A percentile compares a stretch with the other conserved stretches of the same genome.
phyloP scores from a whole-genome alignment of 176 grass and related monocot species.

The Miscanthus lutarioriparius region DNA sequence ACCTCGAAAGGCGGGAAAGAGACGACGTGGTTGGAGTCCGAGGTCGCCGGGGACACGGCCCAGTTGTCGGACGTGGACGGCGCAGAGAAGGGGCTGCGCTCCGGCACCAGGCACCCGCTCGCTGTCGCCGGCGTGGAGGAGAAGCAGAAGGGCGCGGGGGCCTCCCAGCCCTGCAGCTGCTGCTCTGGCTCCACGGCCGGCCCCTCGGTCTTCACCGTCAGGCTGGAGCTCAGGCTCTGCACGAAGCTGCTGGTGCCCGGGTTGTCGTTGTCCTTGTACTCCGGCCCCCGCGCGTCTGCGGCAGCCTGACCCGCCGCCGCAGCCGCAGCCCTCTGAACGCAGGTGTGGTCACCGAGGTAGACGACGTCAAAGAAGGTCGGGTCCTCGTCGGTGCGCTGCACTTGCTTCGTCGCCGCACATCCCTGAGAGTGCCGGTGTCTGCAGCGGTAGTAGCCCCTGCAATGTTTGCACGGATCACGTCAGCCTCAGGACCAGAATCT shows the following conservation, averaged over 20 bases:
- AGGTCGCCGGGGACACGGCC: slow-evolving; percentile 45
- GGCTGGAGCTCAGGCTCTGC: no score
- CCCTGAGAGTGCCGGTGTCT: slow-evolving; percentile 43
- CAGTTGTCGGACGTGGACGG: slow-evolving; percentile 37
- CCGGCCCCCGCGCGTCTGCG: no score
- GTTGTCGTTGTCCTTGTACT: slow-evolving; percentile 7
- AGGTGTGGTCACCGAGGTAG: slow-evolving; percentile 73
- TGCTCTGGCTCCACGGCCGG: background rate
- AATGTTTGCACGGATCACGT: background rate
- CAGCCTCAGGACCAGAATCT: background rate
- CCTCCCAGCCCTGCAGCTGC: background rate
- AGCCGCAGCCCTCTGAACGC: slow-evolving; percentile 36
- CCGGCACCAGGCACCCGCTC: background rate
- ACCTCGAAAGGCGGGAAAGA: slow-evolving; percentile 7
- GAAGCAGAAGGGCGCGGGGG: slow-evolving; percentile 40
- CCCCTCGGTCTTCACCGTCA: slow-evolving; percentile 50
- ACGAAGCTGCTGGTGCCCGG: no score
- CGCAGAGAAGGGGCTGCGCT: slow-evolving; percentile 28
- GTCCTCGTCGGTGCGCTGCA: slow-evolving; percentile 72
- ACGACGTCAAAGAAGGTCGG: slow-evolving; percentile 56
- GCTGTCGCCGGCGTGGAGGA: slow-evolving; percentile 34
- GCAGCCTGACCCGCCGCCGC: no score
- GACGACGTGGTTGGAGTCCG: slow-evolving; percentile 41
- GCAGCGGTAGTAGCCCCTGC: slow-evolving; percentile 81
- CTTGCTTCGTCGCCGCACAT: slow-evolving; percentile 72